Conservation (phyloP, 352 stramenopile genomes). For the Globisporangium uncinulatum region DNA sequence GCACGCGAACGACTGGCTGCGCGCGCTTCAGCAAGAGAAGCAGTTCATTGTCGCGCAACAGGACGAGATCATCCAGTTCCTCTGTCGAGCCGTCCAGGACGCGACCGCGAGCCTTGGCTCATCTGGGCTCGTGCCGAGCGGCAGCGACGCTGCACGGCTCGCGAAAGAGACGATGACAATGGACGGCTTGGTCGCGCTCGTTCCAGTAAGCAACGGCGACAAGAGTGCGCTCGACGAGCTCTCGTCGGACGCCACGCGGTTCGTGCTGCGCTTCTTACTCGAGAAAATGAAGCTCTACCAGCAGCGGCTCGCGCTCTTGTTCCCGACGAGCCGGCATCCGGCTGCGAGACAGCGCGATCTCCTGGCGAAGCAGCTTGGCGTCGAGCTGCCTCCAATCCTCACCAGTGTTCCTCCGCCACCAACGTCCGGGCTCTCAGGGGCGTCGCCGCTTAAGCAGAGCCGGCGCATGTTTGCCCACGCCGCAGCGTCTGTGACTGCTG, state of each 20-base stretch:
- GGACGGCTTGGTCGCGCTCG: constrained; percentile 23
- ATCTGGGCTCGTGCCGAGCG: neutral
- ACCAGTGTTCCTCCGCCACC: neutral
- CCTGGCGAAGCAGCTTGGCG: constrained; percentile 42
- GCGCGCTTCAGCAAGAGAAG: constrained; percentile 43
- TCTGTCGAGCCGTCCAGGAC: constrained; percentile 35
- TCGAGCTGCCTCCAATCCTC: constrained; percentile 49
- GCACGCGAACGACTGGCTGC: constrained; percentile 40
- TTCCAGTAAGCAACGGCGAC: constrained; percentile 9
- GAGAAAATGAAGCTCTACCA: constrained; percentile 67
- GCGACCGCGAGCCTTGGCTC: constrained; percentile 7
- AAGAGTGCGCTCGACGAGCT: constrained; percentile 45
- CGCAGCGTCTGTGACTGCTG: constrained; percentile 16
- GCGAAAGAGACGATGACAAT: constrained; percentile 30
- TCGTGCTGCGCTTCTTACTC: constrained; percentile 50
- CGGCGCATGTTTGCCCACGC: constrained; percentile 38
- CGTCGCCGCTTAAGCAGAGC: constrained; percentile 44
- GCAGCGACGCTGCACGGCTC: constrained; percentile 12
- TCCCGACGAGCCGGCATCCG: constrained; percentile 7
- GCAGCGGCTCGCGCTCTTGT: constrained; percentile 38
- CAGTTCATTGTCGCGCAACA: constrained; percentile 55
- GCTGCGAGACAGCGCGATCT: constrained; percentile 14
- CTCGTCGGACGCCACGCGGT: constrained; percentile 29
- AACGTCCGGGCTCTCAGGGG: neutral
- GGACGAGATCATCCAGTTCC: constrained; percentile 62